Conservation (phyloP, 2,329 filamentous ascomycete genomes). For the Hypomyces perniciosus region DNA sequence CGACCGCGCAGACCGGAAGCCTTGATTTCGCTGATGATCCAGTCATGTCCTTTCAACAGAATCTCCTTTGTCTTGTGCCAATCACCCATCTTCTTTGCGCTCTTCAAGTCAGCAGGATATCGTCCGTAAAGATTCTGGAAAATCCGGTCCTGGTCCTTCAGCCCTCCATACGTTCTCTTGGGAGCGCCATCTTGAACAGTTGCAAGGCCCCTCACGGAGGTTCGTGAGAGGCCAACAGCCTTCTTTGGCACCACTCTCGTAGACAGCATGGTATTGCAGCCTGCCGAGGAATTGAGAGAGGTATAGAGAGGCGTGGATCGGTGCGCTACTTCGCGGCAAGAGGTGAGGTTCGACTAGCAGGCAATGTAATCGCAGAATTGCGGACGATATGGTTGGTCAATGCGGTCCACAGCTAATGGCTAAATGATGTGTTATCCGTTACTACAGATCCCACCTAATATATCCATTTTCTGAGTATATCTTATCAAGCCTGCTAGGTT, state of each 20-base stretch:
- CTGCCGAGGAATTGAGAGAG: conserved; percentile 25
- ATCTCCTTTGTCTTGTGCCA: conserved; percentile 99
- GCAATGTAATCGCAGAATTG: conserved; percentile 32
- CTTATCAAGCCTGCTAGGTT: no score
- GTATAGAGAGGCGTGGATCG: conserved; percentile 20
- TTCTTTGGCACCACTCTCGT: conserved; percentile 36
- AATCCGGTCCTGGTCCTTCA: conserved; percentile 96
- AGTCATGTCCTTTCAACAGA: conserved; percentile 91
- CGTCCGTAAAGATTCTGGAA: conserved; percentile 98
- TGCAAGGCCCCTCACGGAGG: conserved; percentile 63
- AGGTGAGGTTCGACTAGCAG: conserved; percentile 23
- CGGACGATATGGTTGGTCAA: conserved; percentile 37
- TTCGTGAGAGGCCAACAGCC: conserved; percentile 36
- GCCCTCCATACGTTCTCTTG: conserved; percentile 72
- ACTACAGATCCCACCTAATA: no score
- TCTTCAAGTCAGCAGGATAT: conserved; percentile 84
- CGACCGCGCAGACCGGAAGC: conserved; percentile 90
- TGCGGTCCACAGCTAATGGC: conserved; percentile 11
- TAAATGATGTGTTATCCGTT: no score
- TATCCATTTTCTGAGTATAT: no score
- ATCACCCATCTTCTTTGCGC: conserved; percentile 95
- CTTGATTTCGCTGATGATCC: conserved; percentile 98
- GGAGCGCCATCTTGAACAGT: conserved; percentile 69
- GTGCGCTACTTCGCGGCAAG: conserved; percentile 29
- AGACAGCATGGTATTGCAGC: conserved; percentile 38